Percentiles rank a stretch among this genome's conserved stretches.
These are phyloP conservation scores for Globisporangium cederbergense DNA, from an alignment of 352 stramenopile genomes.

Conservation along the genomic window DNA sequence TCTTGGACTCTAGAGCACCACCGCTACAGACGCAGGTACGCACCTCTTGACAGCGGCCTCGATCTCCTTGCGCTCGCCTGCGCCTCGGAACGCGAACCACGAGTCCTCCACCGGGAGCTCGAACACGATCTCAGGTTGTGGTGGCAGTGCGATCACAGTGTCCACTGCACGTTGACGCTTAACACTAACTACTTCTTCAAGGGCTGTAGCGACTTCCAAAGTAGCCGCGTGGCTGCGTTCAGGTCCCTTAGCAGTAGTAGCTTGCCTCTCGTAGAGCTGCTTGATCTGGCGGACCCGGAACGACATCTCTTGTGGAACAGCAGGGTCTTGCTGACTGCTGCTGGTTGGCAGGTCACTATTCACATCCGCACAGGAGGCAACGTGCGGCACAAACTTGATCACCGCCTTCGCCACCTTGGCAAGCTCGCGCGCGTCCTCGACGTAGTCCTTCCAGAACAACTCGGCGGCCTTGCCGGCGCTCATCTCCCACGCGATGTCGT, in stretches of 20 bases:
- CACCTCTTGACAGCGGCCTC: constrained; percentile 21
- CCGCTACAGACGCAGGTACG: background rate
- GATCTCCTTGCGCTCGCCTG: constrained; percentile 20
- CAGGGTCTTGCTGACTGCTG: background rate
- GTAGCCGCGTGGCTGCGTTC: background rate
- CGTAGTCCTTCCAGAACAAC: constrained; percentile 51
- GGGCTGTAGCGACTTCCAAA: background rate
- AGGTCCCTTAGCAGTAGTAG: background rate
- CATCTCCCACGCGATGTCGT: constrained; percentile 52
- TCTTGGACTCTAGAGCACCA: background rate
- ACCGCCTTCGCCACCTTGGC: constrained; percentile 29
- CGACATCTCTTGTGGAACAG: background rate
- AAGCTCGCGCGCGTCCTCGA: constrained; percentile 40
- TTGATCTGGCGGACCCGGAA: constrained; percentile 32
- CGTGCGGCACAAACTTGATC: constrained; percentile 23
- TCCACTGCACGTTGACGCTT: background rate
- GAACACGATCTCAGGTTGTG: background rate
- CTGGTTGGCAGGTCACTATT: background rate
- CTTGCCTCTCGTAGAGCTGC: constrained; percentile 19
- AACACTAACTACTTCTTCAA: background rate
- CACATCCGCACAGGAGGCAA: background rate
- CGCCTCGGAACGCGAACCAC: constrained; percentile 31
- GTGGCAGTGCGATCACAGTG: background rate
- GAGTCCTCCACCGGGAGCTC: constrained; percentile 8
- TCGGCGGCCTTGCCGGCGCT: constrained; percentile 29